Evolutionary conservation across 331 rosid species (phyloP).

Genomic region (Malus hybrid): DNA sequence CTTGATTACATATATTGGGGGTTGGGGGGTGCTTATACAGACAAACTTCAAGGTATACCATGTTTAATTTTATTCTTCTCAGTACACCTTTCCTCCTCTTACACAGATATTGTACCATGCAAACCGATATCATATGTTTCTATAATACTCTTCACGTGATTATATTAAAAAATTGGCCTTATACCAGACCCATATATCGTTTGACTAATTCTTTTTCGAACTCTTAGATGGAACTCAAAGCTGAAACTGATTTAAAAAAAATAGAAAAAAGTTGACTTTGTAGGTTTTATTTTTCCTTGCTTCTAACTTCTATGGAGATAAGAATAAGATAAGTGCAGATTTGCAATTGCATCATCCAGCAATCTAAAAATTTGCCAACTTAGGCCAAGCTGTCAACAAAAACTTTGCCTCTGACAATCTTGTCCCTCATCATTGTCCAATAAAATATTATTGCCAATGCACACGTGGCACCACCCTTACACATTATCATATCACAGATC

Average conservation of each 20-base stretch:
- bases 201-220: not conserved
- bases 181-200: not conserved
- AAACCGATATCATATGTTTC: too few species aligned
- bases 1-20: too few species aligned
- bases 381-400: not conserved
- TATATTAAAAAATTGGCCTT: too few species aligned
- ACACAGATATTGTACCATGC: rapidly evolving
- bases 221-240: not conserved
- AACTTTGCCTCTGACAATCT: not conserved
- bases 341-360: not conserved
- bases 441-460: slow-evolving; percentile 17
- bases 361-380: not conserved
- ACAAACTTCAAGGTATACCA: not conserved
- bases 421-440: slow-evolving; percentile 28
- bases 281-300: not conserved
- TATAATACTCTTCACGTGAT: not conserved
- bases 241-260: not conserved
- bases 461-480: slow-evolving; percentile 32
- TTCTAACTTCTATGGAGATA: not conserved
- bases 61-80: not conserved
- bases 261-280: not conserved
- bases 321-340: slow-evolving; percentile 15
- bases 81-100: not conserved
- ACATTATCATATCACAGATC: slow-evolving; percentile 20
- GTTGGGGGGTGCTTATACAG: not conserved